Evolutionary conservation across 371 early-diverging fungal genomes (phyloP), one percentile per base, ranked within the genome.

Genomic region (Paramicrosporidium saccamoebae): DNA sequence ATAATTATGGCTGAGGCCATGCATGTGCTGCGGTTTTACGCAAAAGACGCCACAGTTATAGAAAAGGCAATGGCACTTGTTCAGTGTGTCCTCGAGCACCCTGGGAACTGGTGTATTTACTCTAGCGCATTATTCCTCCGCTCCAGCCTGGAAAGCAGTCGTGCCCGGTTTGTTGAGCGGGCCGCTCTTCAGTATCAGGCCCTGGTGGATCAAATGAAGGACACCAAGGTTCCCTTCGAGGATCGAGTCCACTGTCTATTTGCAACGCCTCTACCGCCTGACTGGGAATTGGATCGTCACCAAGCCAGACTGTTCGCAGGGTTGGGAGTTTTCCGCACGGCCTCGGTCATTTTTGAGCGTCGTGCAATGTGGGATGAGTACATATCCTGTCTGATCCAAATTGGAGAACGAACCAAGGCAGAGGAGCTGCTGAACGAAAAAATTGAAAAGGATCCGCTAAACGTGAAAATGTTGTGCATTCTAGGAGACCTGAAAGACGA

Each of bases 41-140:
- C n/a, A n/a, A n/a, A n/a, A n/a, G n/a, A n/a, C n/a, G n/a, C n/a
- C n/a, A n/a, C n/a, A n/a, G n/a, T n/a, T n/a, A n/a, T n/a, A 11
- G 84, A 86, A 37, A 62, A 84, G 43, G 82, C 84, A 84, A 36
- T 54, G 13, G 79, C 92, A 6, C 84, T 64, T 36, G 75, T 81
- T 3, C 43, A 58, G 23, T 64, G 86, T 25, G 75, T 84, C 7
- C 43, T 84, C 15, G 73, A 72, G 32, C 63, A 77, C 30, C 62
- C 82, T 16, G 71, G 71, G 45, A 86, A 90, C 49, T 90, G 86
- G 86, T 71, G 72, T 46, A 73, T 90, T 6, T 67, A 82, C 46
- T 73, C 86, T 9, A 73, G 78, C 73, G 84, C 56, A 5, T 43
- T 90, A 10, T 40, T 90, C 21, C 44, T 72, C 20, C 59, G 82